Evolutionary conservation across 1,284 basidiomycete species (phyloP).

Genomic region (Mycena citricolor): DNA sequence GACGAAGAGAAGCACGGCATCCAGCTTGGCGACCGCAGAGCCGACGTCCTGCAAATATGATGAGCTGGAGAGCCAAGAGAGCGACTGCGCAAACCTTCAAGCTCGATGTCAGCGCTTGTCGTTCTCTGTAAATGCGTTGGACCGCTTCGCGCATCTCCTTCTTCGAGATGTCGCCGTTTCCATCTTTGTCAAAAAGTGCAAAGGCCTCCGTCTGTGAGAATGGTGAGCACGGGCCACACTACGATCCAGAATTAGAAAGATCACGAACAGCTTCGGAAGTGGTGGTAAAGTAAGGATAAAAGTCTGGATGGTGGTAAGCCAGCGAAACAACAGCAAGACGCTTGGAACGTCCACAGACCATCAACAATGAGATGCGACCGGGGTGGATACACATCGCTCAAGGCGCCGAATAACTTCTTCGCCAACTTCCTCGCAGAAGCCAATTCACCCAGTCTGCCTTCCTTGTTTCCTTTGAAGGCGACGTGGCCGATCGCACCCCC

Average conservation of each 20-base stretch:
- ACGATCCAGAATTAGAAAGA: not conserved
- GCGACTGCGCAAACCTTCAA: constrained; percentile 50
- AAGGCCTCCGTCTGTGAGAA: constrained; percentile 56
- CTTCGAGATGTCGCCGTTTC: constrained; percentile 80
- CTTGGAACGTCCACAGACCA: constrained; percentile 36
- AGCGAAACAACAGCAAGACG: constrained; percentile 4
- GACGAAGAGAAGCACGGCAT: constrained; percentile 67
- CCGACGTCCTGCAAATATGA: constrained; percentile 62
- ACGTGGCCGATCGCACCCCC: constrained; percentile 71
- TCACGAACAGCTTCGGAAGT: constrained; percentile 70
- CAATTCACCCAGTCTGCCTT: constrained; percentile 55
- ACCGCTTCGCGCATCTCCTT: constrained; percentile 85
- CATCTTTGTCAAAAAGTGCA: constrained; percentile 78
- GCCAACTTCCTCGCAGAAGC: constrained; percentile 74
- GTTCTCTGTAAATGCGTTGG: constrained; percentile 78
- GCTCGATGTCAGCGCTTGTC: constrained; percentile 70
- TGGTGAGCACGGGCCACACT: constrained; percentile 1
- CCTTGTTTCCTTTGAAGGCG: constrained; percentile 63
- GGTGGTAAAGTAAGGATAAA: constrained; percentile 75
- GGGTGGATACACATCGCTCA: constrained; percentile 61
- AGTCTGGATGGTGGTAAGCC: constrained; percentile 46
- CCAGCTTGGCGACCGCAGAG: constrained; percentile 74
- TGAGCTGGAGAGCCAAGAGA: not conserved
- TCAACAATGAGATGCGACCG: constrained; percentile 64
- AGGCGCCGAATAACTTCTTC: constrained; percentile 67